A percentile compares a stretch with the other conserved stretches of the same genome.
These are phyloP conservation scores for Didymosphaeria variabile DNA, from an alignment of 2,329 filamentous ascomycete species.

Conservation along the genomic window DNA sequence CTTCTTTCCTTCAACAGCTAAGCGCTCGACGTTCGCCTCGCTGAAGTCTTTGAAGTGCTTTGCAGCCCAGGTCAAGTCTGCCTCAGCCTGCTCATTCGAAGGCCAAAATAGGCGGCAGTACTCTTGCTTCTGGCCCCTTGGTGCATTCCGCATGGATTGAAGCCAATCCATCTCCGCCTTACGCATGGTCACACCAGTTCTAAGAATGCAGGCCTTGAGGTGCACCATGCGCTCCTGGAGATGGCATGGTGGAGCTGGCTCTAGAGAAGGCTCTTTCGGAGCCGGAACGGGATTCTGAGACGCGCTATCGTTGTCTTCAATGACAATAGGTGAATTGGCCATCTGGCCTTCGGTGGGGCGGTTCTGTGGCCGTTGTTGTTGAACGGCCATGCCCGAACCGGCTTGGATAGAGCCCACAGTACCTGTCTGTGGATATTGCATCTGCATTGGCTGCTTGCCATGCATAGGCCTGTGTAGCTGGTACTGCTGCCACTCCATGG, in stretches of 20 bases:
- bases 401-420: not conserved
- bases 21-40: not conserved
- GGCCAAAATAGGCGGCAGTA: constrained; percentile 3
- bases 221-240: not conserved
- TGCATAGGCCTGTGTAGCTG: no score
- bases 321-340: not conserved
- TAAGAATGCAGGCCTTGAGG: not conserved
- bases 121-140: not conserved
- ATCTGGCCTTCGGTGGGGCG: not conserved
- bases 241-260: not conserved
- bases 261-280: not conserved
- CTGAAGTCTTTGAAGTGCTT: not conserved
- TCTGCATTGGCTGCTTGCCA: no score
- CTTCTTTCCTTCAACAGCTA: not conserved
- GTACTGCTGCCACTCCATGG: no score
- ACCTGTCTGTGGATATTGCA: no score
- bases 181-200: no score
- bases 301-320: not conserved
- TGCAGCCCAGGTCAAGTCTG: not conserved
- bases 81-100: not conserved
- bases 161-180: not conserved
- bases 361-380: not conserved
- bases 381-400: not conserved
- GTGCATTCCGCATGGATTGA: not conserved
- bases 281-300: not conserved